Percentiles rank a stretch among this genome's conserved stretches.
Conservation (phyloP, 2,329 filamentous ascomycete species). For the Ilyonectria robusta region DNA sequence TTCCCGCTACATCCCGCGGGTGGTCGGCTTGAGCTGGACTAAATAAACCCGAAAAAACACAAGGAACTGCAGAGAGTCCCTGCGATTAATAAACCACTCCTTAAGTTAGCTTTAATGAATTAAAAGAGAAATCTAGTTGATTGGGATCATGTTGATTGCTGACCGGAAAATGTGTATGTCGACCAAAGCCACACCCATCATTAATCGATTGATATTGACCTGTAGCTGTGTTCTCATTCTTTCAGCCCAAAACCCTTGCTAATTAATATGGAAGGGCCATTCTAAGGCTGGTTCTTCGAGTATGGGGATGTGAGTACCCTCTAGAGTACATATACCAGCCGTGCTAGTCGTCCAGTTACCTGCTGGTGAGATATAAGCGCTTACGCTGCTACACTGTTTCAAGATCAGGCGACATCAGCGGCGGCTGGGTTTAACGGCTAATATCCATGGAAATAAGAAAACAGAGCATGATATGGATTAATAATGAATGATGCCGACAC, state of each 20-base stretch:
- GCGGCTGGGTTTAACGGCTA: background rate
- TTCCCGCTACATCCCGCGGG: background rate
- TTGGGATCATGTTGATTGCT: background rate
- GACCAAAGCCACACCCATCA: no score
- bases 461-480: background rate
- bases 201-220: no score
- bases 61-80: background rate
- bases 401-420: background rate
- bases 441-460: background rate
- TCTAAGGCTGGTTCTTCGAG: background rate
- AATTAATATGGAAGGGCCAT: no score
- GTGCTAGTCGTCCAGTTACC: no score
- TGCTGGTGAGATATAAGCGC: constrained; percentile 26
- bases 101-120: background rate
- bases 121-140: background rate
- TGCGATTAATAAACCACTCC: background rate
- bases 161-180: background rate
- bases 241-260: no score
- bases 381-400: constrained; percentile 11
- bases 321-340: no score
- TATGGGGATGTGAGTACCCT: background rate
- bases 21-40: background rate
- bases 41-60: background rate
- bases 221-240: no score
- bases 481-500: background rate